These are phyloP conservation scores for Cladosporium sp. DNA, from an alignment of 2,329 filamentous ascomycete species.

Conservation along the genomic window DNA sequence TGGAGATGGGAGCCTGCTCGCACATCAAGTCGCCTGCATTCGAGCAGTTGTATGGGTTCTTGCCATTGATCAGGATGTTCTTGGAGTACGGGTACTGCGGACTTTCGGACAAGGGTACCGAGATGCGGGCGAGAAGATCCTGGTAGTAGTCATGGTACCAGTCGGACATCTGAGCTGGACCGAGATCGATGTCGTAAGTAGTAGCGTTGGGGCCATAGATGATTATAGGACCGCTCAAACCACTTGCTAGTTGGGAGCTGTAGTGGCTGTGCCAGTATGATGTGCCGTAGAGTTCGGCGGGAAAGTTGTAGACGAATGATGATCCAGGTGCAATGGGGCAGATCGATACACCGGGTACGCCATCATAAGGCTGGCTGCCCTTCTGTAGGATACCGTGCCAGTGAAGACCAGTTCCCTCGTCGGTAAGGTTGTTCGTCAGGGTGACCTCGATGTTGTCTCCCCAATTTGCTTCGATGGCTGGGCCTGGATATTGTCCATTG, in stretches of 20 bases:
- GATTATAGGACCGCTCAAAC: constrained; percentile 28
- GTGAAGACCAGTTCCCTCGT: constrained; percentile 37
- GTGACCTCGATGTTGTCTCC: constrained; percentile 35
- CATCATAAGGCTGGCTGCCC: constrained; percentile 37
- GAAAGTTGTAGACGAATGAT: constrained; percentile 37
- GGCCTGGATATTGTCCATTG: constrained; percentile 24
- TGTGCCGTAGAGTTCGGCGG: constrained; percentile 34
- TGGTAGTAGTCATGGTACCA: constrained; percentile 27
- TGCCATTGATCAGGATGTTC: constrained; percentile 33
- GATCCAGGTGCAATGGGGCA: constrained; percentile 40
- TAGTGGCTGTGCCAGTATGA: constrained; percentile 38
- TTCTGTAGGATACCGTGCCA: constrained; percentile 39
- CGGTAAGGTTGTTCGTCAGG: constrained; percentile 33
- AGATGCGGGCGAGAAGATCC: neutral
- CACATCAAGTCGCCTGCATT: constrained; percentile 14
- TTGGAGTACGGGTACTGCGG: constrained; percentile 20
- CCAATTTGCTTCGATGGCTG: constrained; percentile 32
- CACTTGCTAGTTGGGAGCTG: constrained; percentile 25
- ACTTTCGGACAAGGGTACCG: constrained; percentile 1
- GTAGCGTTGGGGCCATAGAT: constrained; percentile 28
- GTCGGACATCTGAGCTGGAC: constrained; percentile 27
- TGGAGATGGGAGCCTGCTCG: constrained; percentile 25
- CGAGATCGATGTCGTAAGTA: constrained; percentile 29
- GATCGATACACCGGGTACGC: constrained; percentile 38
- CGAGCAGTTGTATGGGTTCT: constrained; percentile 28